phyloP scores from a whole-genome alignment of 768 basidiomycete species.

The Exidia glandulosa region DNA sequence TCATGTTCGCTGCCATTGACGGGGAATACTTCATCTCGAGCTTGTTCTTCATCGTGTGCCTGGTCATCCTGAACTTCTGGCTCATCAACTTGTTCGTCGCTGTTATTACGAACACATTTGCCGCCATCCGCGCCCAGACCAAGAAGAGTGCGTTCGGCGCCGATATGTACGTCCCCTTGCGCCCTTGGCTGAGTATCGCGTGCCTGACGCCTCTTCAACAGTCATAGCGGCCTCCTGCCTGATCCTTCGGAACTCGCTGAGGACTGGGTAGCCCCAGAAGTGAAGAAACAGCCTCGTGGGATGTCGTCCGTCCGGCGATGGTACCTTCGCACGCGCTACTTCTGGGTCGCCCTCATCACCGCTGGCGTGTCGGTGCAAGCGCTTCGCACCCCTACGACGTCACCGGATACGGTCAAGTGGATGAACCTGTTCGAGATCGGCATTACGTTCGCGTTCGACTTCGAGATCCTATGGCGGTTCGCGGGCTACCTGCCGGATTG shows the following conservation, averaged over 20 bases:
- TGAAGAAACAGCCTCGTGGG: background rate
- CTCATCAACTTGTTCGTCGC: slow-evolving; percentile 89
- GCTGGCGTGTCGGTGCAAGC: slow-evolving; percentile 64
- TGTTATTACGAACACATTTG: slow-evolving; percentile 91
- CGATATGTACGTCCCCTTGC: slow-evolving; percentile 19
- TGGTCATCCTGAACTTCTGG: slow-evolving; percentile 89
- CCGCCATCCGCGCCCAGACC: slow-evolving; percentile 75
- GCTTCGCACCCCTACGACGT: slow-evolving; percentile 44
- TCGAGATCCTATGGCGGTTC: slow-evolving; percentile 76
- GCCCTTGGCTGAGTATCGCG: slow-evolving; percentile 29
- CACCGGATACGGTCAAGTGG: slow-evolving; percentile 16
- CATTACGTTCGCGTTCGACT: slow-evolving; percentile 74
- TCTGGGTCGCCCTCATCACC: slow-evolving; percentile 69
- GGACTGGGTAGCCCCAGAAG: background rate
- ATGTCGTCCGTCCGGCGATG: background rate
- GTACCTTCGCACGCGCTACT: slow-evolving; percentile 50
- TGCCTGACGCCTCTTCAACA: background rate
- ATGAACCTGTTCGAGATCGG: slow-evolving; percentile 59
- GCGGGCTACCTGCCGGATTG: slow-evolving; percentile 68
- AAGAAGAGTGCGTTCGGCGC: slow-evolving; percentile 89
- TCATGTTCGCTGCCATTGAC: slow-evolving; percentile 87
- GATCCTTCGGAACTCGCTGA: background rate
- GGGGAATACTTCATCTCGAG: slow-evolving; percentile 83
- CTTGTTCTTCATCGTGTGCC: slow-evolving; percentile 74
- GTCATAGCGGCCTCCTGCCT: background rate